Percentiles rank a stretch among this genome's conserved stretches.
phyloP scores from a whole-genome alignment of 2,329 filamentous ascomycete species.

The Tolypocladium inflatum region DNA sequence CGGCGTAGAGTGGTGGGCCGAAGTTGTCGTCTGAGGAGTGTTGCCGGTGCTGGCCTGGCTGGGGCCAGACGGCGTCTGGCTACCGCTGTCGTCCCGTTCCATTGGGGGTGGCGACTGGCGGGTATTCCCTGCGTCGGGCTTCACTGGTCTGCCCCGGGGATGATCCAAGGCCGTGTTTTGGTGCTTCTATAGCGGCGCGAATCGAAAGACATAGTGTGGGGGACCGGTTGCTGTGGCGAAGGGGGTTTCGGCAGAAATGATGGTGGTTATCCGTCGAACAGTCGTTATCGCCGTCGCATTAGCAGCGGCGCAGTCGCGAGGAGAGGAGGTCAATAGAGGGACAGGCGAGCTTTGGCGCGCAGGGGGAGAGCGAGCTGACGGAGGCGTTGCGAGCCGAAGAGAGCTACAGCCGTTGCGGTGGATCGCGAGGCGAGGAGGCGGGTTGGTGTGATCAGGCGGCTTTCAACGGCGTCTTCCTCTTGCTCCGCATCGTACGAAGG shows the following conservation, averaged over 20 bases:
- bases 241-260: not conserved
- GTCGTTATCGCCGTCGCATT: not conserved
- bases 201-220: not conserved
- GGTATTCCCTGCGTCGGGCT: not conserved
- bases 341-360: not conserved
- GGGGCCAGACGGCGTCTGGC: conserved; percentile 16
- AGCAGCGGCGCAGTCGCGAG: not conserved
- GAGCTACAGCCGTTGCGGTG: not conserved
- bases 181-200: not conserved
- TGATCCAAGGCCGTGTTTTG: not conserved
- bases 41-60: conserved; percentile 21
- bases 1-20: conserved; percentile 5
- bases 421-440: not conserved
- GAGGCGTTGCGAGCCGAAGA: not conserved
- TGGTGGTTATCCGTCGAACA: not conserved
- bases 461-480: not conserved
- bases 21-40: conserved; percentile 20
- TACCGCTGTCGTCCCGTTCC: conserved; percentile 19
- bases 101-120: conserved; percentile 9
- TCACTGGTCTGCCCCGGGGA: not conserved
- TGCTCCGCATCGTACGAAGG: not conserved
- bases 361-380: not conserved
- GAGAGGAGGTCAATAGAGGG: not conserved
- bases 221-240: not conserved
- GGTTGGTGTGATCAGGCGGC: not conserved